Conservation (phyloP, 78 protist species). For the Guillardia theta region DNA sequence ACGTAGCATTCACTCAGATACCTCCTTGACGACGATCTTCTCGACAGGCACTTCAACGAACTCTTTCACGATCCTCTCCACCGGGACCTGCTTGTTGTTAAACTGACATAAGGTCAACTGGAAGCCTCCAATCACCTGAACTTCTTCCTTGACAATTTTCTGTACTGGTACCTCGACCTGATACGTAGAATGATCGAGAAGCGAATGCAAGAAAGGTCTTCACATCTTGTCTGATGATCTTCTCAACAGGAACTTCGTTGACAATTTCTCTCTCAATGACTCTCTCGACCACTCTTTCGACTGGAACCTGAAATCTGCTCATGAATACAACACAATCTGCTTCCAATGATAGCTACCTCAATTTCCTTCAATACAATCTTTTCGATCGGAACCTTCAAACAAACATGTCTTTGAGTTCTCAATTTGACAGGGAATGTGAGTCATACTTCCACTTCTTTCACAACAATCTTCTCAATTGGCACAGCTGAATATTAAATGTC, state of each 20-base stretch:
- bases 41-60: constrained; percentile 12
- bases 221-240: background rate
- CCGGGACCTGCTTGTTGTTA: background rate
- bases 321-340: background rate
- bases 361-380: background rate
- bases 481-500: background rate
- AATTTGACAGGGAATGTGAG: too few relatives aligned
- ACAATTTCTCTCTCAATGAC: background rate
- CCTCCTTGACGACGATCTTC: background rate
- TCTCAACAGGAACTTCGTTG: background rate
- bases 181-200: too few relatives aligned
- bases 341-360: background rate
- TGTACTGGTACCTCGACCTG: background rate
- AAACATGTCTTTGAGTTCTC: background rate
- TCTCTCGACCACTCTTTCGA: background rate
- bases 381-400: background rate
- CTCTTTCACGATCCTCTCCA: background rate
- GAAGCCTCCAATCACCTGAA: background rate
- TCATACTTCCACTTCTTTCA: background rate
- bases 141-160: background rate
- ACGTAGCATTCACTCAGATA: background rate
- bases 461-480: background rate
- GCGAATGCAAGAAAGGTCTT: too few relatives aligned
- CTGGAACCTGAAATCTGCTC: background rate
- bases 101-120: background rate